These are phyloP conservation scores for Apiospora marii DNA, from an alignment of 2,329 filamentous ascomycete genomes.

Conservation along the genomic window DNA sequence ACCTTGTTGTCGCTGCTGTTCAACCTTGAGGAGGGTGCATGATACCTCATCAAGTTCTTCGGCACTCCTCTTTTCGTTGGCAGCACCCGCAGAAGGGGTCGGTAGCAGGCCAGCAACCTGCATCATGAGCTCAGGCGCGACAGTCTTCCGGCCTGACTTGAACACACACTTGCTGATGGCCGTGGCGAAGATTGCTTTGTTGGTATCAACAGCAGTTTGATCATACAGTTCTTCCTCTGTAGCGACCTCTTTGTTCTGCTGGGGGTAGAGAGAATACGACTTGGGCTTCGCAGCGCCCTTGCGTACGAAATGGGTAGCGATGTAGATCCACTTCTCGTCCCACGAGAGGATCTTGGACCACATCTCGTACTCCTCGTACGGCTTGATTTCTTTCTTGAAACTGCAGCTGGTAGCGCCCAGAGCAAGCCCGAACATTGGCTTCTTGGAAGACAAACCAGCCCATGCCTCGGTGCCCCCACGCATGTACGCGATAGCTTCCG, in stretches of 20 bases:
- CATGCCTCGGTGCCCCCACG: conserved; percentile 42
- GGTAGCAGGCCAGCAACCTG: conserved; percentile 68
- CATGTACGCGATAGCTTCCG: conserved; percentile 43
- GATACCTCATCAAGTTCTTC: conserved; percentile 27
- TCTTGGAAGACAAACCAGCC: conserved; percentile 34
- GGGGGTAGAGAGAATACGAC: conserved; percentile 42
- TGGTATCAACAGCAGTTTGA: conserved; percentile 26
- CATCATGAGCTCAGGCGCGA: conserved; percentile 70
- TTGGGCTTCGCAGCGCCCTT: conserved; percentile 45
- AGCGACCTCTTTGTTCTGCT: conserved; percentile 33
- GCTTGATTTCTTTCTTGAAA: conserved; percentile 62
- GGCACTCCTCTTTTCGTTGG: conserved; percentile 25
- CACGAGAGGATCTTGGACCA: conserved; percentile 59
- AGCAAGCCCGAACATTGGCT: conserved; percentile 43
- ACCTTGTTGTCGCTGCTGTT: conserved; percentile 44
- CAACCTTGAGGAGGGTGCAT: conserved; percentile 40
- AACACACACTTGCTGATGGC: conserved; percentile 66
- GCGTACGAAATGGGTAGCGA: conserved; percentile 60
- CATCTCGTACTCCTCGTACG: conserved; percentile 60
- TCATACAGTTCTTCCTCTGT: background rate
- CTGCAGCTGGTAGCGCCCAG: conserved; percentile 63
- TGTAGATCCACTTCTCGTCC: conserved; percentile 66
- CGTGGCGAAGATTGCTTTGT: conserved; percentile 54
- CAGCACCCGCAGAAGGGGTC: background rate
- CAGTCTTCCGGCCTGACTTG: conserved; percentile 68